phyloP scores from a whole-genome alignment of 176 grass and related monocot genomes.

The Juncus inflexus region DNA sequence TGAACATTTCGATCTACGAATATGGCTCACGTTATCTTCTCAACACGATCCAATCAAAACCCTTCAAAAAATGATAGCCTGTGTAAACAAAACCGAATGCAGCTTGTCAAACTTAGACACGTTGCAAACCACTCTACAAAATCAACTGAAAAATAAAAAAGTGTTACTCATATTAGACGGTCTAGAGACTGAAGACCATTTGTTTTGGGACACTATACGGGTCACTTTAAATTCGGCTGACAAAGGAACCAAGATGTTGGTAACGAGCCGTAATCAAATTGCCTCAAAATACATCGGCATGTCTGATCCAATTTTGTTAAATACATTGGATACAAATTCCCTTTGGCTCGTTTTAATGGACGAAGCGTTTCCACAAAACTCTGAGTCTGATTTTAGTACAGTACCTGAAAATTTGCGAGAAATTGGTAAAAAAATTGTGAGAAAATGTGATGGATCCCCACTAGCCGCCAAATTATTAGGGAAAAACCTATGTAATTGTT shows the following conservation, averaged over 20 bases:
- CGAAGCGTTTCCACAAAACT: slow-evolving; percentile 8
- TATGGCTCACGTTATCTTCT: slow-evolving; percentile 28
- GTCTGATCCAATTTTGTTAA: background rate
- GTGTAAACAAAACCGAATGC: slow-evolving; percentile 8
- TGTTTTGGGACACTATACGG: slow-evolving; percentile 19
- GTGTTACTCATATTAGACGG: slow-evolving; percentile 37
- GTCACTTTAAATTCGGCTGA: background rate
- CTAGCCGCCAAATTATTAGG: slow-evolving; percentile 29
- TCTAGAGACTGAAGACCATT: background rate
- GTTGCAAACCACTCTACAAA: slow-evolving; percentile 9
- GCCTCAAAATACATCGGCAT: slow-evolving; percentile 8
- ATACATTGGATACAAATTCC: background rate
- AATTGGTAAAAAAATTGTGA: slow-evolving; percentile 13
- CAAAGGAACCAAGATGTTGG: slow-evolving; percentile 24
- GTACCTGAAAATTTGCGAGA: slow-evolving; percentile 4
- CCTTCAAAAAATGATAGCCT: slow-evolving; percentile 27
- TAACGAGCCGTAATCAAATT: slow-evolving; percentile 13
- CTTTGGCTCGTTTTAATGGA: slow-evolving; percentile 26
- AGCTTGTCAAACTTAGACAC: slow-evolving; percentile 8
- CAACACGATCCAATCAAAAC: background rate
- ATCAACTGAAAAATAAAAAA: slow-evolving; percentile 5
- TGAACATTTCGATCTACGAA: background rate
- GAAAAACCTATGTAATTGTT: background rate
- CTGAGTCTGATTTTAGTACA: background rate
- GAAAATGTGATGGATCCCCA: slow-evolving; percentile 21